A percentile compares a stretch with the other conserved stretches of the same genome.
Evolutionary conservation across 2,329 filamentous ascomycete species (phyloP).

Genomic region (Chrysosphaeria jannelii): DNA sequence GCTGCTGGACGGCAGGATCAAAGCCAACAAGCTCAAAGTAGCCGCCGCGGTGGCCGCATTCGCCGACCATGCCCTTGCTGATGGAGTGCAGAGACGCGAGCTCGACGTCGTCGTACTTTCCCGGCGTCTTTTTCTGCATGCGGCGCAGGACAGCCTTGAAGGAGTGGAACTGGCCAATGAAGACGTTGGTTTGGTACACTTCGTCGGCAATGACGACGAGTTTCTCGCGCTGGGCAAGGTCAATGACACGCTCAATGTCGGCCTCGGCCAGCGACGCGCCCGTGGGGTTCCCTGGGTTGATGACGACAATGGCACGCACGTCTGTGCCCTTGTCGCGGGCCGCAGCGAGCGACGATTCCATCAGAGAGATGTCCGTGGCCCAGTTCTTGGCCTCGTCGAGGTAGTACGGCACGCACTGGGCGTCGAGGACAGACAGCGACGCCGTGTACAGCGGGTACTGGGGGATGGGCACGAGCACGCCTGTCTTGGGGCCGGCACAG

Average conservation of each 20-base stretch:
- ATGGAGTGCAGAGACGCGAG: slow-evolving; percentile 77
- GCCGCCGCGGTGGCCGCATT: slow-evolving; percentile 89
- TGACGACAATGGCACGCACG: slow-evolving; percentile 78
- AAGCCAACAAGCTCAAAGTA: slow-evolving; percentile 94
- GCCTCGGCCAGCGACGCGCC: slow-evolving; percentile 54
- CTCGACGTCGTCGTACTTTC: slow-evolving; percentile 60
- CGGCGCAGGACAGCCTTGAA: slow-evolving; percentile 75
- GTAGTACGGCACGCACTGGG: slow-evolving; percentile 72
- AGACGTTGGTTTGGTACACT: slow-evolving; percentile 98
- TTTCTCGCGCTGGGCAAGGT: slow-evolving; percentile 59
- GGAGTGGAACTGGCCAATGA: slow-evolving; percentile 74
- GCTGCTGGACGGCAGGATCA: slow-evolving; percentile 51
- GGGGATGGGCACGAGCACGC: slow-evolving; percentile 79
- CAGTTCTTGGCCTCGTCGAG: slow-evolving; percentile 65
- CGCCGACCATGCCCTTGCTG: slow-evolving; percentile 96
- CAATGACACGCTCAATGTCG: slow-evolving; percentile 60
- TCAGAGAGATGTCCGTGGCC: slow-evolving; percentile 62
- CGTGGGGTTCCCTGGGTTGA: slow-evolving; percentile 96
- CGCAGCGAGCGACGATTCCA: slow-evolving; percentile 41
- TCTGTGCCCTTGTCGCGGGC: slow-evolving; percentile 53
- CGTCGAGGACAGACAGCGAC: slow-evolving; percentile 59
- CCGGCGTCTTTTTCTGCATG: slow-evolving; percentile 44
- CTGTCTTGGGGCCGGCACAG: slow-evolving; percentile 44
- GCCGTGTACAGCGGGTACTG: slow-evolving; percentile 97
- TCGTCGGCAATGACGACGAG: slow-evolving; percentile 86